These are phyloP conservation scores for Tephrocybe sp. DNA, from an alignment of 768 basidiomycete species.

Conservation along the genomic window DNA sequence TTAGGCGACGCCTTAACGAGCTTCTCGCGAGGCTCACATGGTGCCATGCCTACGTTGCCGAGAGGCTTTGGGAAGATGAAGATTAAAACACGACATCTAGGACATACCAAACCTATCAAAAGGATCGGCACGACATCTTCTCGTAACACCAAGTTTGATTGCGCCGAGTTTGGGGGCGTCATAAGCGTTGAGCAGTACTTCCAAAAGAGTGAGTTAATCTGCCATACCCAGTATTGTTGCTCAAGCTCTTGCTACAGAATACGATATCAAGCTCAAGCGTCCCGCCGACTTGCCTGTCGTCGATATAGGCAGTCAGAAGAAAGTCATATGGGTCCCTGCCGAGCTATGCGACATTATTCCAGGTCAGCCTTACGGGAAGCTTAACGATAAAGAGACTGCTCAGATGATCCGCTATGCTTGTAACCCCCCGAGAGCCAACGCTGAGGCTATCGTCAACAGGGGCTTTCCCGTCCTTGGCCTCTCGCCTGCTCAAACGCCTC, in stretches of 20 bases:
- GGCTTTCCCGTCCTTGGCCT: conserved; percentile 61
- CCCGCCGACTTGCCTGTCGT: conserved; percentile 52
- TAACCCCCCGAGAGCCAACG: conserved; percentile 60
- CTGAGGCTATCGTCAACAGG: conserved; percentile 52
- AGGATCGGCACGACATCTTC: conserved; percentile 37
- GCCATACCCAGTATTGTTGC: neutral
- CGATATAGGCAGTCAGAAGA: conserved; percentile 38
- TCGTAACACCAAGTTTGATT: conserved; percentile 42
- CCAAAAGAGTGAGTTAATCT: conserved; percentile 46
- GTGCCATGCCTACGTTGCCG: conserved; percentile 45
- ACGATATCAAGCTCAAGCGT: conserved; percentile 48
- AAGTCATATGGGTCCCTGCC: conserved; percentile 51
- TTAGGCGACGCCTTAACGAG: conserved; percentile 56
- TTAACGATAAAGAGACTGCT: conserved; percentile 60
- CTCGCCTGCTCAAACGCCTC: conserved; percentile 31
- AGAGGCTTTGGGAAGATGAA: conserved; percentile 53
- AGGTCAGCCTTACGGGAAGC: conserved; percentile 60
- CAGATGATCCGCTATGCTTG: conserved; percentile 74
- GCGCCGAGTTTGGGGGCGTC: conserved; percentile 48
- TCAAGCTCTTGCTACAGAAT: conserved; percentile 40
- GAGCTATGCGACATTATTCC: conserved; percentile 68
- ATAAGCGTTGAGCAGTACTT: conserved; percentile 70
- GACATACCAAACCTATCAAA: conserved; percentile 53
- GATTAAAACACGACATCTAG: conserved; percentile 56
- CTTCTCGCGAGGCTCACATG: conserved; percentile 43